Evolutionary conservation across 2,329 filamentous ascomycete species (phyloP).

Genomic region (Bimuria novae-zelandiae): DNA sequence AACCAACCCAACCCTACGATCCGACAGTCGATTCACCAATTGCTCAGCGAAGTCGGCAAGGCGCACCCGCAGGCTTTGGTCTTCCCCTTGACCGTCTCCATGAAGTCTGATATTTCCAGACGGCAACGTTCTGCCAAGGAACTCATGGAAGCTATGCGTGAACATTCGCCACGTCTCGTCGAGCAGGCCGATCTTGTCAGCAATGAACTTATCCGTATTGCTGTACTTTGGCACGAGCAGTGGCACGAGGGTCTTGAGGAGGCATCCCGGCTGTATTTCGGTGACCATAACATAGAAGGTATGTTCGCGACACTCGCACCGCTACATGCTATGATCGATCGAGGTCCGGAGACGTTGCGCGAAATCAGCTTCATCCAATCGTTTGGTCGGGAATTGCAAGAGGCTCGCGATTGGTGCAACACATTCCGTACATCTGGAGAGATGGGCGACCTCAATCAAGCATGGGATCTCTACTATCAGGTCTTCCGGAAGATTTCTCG

Average conservation of each 20-base stretch:
- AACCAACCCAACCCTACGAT: slow-evolving; percentile 92
- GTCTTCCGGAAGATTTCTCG: slow-evolving; percentile 95
- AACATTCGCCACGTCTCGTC: slow-evolving; percentile 89
- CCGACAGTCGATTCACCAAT: slow-evolving; percentile 85
- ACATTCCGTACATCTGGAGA: slow-evolving; percentile 89
- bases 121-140: slow-evolving; percentile 85
- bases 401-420: slow-evolving; percentile 94
- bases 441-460: slow-evolving; percentile 92
- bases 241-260: slow-evolving; percentile 99
- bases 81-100: slow-evolving; percentile 94
- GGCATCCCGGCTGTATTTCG: slow-evolving; percentile 94
- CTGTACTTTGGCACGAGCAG: slow-evolving; percentile 96
- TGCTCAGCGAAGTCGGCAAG: slow-evolving; percentile 90
- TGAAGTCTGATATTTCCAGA: slow-evolving; percentile 89
- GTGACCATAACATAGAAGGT: slow-evolving; percentile 94
- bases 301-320: slow-evolving; percentile 94
- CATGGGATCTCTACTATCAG: slow-evolving; percentile 99
- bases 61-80: slow-evolving; percentile 95
- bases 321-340: slow-evolving; percentile 87
- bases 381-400: slow-evolving; percentile 91
- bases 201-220: slow-evolving; percentile 94
- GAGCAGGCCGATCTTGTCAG: slow-evolving; percentile 95
- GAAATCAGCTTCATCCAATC: slow-evolving; percentile 98
- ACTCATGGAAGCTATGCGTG: slow-evolving; percentile 98
- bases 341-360: slow-evolving; percentile 86